Conservation (phyloP, 2,329 filamentous ascomycete genomes). For the Diaporthe sp. region DNA sequence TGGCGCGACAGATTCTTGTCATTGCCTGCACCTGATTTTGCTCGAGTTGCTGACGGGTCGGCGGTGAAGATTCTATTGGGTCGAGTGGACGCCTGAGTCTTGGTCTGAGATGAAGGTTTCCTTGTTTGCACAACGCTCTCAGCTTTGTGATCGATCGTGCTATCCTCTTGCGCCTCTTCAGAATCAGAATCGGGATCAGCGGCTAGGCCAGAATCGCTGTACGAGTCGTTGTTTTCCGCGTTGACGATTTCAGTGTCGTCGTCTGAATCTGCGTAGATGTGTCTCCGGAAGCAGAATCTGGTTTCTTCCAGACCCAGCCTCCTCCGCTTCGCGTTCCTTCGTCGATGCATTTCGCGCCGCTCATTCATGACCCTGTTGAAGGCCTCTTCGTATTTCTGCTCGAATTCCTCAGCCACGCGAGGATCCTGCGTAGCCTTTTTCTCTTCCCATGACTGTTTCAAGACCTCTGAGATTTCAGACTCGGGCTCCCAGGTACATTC, state of each 20-base stretch:
- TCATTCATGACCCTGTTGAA: conserved; percentile 45
- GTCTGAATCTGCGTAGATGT: conserved; percentile 33
- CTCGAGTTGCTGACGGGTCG: conserved; percentile 59
- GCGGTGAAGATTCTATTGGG: conserved; percentile 28
- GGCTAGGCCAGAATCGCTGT: background rate
- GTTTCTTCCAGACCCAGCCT: conserved; percentile 53
- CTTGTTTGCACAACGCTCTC: background rate
- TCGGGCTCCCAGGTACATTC: conserved; percentile 70
- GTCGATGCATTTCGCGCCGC: conserved; percentile 56
- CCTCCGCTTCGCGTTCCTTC: conserved; percentile 60
- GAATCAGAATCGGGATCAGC: conserved; percentile 10
- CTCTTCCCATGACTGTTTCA: conserved; percentile 60
- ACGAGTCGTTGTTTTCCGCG: background rate
- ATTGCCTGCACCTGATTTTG: background rate
- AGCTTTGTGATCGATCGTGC: conserved; percentile 30
- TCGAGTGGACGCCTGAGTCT: conserved; percentile 1
- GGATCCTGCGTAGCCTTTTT: conserved; percentile 54
- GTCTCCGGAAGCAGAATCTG: conserved; percentile 49
- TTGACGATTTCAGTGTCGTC: conserved; percentile 12
- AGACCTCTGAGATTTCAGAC: conserved; percentile 56
- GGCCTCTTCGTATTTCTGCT: conserved; percentile 55
- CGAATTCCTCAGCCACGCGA: conserved; percentile 54
- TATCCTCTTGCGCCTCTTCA: conserved; percentile 37
- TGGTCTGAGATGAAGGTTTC: conserved; percentile 16
- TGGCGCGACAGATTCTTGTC: background rate